Evolutionary conservation across 140 eudicot species (phyloP).

Genomic region (Anethum foeniculum): DNA sequence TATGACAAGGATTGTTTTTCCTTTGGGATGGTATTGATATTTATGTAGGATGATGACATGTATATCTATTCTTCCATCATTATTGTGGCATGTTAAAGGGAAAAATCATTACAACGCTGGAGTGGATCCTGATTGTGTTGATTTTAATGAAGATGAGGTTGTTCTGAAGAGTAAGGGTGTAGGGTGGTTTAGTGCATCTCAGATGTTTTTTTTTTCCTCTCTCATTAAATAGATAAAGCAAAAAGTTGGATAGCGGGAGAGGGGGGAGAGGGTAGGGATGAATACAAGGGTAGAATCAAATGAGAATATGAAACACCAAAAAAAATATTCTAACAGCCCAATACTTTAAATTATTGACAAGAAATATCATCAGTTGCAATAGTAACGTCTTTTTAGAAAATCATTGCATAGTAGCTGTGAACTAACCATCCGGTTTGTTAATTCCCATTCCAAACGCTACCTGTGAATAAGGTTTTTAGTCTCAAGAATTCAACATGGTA

Average conservation of each 20-base stretch:
- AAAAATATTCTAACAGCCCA: background rate
- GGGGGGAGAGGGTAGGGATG: background rate
- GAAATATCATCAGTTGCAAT: background rate
- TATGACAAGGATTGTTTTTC: background rate
- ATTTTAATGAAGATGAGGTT: background rate
- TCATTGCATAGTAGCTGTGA: constrained; percentile 10
- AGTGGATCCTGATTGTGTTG: background rate
- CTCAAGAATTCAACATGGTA: constrained; percentile 5
- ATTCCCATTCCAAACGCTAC: constrained; percentile 99
- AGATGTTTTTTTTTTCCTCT: background rate
- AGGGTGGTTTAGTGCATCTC: background rate
- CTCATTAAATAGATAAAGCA: background rate
- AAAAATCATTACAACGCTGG: background rate
- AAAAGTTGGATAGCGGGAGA: no score
- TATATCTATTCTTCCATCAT: background rate
- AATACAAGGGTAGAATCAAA: background rate
- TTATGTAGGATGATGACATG: background rate
- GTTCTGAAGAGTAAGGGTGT: background rate
- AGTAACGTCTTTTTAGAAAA: background rate
- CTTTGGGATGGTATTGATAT: background rate
- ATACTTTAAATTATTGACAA: background rate
- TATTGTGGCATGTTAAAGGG: background rate
- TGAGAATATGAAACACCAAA: background rate
- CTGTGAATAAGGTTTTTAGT: constrained; percentile 29
- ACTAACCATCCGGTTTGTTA: constrained; percentile 92